Percentiles rank a stretch among this genome's conserved stretches.
Evolutionary conservation across 805 yeast species (phyloP).

Genomic region (Kurtzmaniella fragi): DNA sequence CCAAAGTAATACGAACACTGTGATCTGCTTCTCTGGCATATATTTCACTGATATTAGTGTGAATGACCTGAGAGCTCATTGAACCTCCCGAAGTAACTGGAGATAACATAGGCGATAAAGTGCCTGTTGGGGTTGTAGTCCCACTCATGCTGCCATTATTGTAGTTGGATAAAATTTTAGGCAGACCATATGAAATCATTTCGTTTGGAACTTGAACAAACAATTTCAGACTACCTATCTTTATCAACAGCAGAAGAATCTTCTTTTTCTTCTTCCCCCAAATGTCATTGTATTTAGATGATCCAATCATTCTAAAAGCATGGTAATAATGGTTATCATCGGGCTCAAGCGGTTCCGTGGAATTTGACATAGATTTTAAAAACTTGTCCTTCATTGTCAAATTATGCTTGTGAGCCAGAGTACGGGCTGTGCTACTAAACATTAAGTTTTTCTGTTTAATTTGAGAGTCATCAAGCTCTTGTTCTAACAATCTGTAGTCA

Average conservation of each 20-base stretch:
- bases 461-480: conserved; percentile 22
- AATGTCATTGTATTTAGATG: conserved; percentile 15
- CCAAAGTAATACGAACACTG: conserved; percentile 21
- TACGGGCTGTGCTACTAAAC: conserved; percentile 6
- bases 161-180: conserved; percentile 31
- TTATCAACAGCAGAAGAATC: conserved; percentile 26
- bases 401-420: background rate
- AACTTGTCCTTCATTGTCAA: conserved; percentile 9
- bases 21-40: conserved; percentile 22
- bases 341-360: background rate
- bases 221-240: conserved; percentile 30
- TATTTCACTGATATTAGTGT: conserved; percentile 11
- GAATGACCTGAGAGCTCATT: background rate
- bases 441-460: conserved; percentile 29
- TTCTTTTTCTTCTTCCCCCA: conserved; percentile 34
- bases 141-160: conserved; percentile 18
- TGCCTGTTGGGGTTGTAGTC: conserved; percentile 3
- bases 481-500: conserved; percentile 21
- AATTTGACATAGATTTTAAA: conserved; percentile 4
- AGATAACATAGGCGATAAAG: conserved; percentile 3
- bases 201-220: conserved; percentile 29
- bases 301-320: conserved; percentile 24
- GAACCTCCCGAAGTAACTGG: conserved; percentile 10
- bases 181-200: conserved; percentile 31
- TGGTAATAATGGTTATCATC: conserved; percentile 8